Conservation (phyloP, 1,284 basidiomycete species). For the Boletus sp. region DNA sequence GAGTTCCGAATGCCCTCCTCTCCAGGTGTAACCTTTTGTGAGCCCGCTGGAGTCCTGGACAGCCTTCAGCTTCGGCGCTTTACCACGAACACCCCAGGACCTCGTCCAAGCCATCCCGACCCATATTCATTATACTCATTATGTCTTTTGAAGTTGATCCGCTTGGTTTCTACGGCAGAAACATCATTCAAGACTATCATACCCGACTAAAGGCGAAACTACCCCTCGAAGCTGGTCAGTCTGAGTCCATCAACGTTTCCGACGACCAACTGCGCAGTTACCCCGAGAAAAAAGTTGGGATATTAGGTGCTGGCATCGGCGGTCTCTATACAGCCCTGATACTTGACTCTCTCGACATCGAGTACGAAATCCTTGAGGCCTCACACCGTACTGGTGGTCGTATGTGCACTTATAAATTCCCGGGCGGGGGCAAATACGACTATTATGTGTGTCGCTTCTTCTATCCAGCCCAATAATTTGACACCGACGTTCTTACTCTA, state of each 20-base stretch:
- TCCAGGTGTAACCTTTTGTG: not conserved
- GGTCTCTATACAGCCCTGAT: conserved; percentile 32
- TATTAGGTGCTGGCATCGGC: conserved; percentile 30
- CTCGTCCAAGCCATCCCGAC: not conserved
- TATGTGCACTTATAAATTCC: conserved; percentile 36
- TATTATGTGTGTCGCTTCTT: conserved; percentile 14
- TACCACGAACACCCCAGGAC: not conserved
- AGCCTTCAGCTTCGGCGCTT: not conserved
- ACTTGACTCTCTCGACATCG: conserved; percentile 32
- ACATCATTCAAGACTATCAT: conserved; percentile 13
- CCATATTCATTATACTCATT: not conserved
- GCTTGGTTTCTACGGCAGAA: conserved; percentile 8
- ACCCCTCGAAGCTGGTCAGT: not conserved
- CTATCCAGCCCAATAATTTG: not conserved
- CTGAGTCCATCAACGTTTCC: not conserved
- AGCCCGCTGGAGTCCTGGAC: not conserved
- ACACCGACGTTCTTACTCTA: not conserved
- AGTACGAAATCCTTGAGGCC: conserved; percentile 38
- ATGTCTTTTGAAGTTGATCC: conserved; percentile 7
- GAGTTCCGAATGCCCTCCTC: not conserved
- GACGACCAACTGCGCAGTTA: not conserved
- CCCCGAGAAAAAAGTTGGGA: conserved; percentile 11
- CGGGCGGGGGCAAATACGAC: conserved; percentile 11
- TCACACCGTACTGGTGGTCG: conserved; percentile 32
- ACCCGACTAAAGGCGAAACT: not conserved